Base-by-base conservation (phyloP, 495 filamentous ascomycete genomes). In the Penicillium chermesinum region DNA sequence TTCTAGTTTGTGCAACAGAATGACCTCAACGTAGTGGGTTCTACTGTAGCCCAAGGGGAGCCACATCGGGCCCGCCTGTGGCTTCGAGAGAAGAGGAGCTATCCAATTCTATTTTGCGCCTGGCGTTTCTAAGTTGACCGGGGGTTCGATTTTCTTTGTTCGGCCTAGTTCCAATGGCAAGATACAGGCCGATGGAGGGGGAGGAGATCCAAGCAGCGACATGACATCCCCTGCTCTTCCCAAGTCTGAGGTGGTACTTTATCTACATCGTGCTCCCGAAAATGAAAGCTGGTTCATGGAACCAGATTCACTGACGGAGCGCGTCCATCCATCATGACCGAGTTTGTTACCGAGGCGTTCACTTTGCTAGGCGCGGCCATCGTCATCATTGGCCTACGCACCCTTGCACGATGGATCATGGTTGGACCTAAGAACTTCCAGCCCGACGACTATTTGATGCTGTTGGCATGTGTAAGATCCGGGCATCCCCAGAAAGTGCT, bases 401-500 rank as follows among this genome's bases (percentile, higher is more conserved):
- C 72, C n/a, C 63, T 60, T 9, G 74, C 75, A 7, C 62, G 81
- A 58, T 76, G 74, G 61, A 62, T 54, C 36, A 70, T 70, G 14
- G 74, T 75, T n/a, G 79, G 80, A 2, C 57, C 74, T 7, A 63
- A 56, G 38, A 70, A 72, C 13, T 74, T 78, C 43, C 70, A 76
- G 46, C 54, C 70, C 0, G 81, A 84, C 58, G 81, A 84, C 53
- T 82, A 80, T 59, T 52, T 84, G 8, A 83, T 83, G 78, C 50
- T 78, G 13, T 14, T 83, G 17, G 77, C 76, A 2, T 71, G 69
- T 38, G 80, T 80, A 58, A 62, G 72, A 62, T 14, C 10, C 27
- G 2, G 5, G 41, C 7, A 37, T 45, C 17, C 16, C 22, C 13
- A 10, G n/a, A 21, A 21, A 25, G 4, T 17, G 9, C 7, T 25